phyloP scores from a whole-genome alignment of 805 yeast genomes.

The Torulaspora indica region DNA sequence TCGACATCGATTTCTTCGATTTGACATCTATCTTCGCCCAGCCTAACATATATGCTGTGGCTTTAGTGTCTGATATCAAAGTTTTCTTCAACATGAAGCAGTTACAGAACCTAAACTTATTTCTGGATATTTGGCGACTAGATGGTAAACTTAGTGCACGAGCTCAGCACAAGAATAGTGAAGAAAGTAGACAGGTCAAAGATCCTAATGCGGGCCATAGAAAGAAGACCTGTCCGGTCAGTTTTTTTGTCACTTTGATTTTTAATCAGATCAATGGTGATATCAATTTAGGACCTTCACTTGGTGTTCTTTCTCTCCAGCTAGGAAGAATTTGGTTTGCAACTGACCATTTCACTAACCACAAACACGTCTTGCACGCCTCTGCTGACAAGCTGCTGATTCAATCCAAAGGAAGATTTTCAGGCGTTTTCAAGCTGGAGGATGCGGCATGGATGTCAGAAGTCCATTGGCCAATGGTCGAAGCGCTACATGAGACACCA shows the following conservation, averaged over 20 bases:
- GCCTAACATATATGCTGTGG: constrained; percentile 45
- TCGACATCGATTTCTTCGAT: constrained; percentile 45
- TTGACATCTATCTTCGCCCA: constrained; percentile 47
- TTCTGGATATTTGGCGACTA: constrained; percentile 78
- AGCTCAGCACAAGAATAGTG: constrained; percentile 11
- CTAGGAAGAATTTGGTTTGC: constrained; percentile 64
- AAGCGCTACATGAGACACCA: constrained; percentile 51
- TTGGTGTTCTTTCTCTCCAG: constrained; percentile 58
- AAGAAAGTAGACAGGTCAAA: neutral
- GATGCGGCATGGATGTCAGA: constrained; percentile 56
- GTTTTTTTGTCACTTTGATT: constrained; percentile 64
- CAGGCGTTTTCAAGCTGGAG: constrained; percentile 56
- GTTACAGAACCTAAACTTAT: constrained; percentile 77
- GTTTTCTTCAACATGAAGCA: constrained; percentile 76
- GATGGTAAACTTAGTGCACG: constrained; percentile 32
- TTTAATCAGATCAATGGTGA: constrained; percentile 49
- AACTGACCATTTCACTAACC: constrained; percentile 57
- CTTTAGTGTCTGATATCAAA: constrained; percentile 49
- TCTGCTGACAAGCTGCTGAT: constrained; percentile 53
- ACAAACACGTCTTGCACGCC: constrained; percentile 65
- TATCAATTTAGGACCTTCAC: constrained; percentile 77
- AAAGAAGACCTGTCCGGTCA: constrained; percentile 59
- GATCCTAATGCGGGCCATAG: constrained; percentile 26
- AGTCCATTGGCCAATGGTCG: constrained; percentile 60
- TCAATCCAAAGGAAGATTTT: constrained; percentile 69